Conservation (phyloP, 2,329 filamentous ascomycete species). For the Fusarium temperatum region DNA sequence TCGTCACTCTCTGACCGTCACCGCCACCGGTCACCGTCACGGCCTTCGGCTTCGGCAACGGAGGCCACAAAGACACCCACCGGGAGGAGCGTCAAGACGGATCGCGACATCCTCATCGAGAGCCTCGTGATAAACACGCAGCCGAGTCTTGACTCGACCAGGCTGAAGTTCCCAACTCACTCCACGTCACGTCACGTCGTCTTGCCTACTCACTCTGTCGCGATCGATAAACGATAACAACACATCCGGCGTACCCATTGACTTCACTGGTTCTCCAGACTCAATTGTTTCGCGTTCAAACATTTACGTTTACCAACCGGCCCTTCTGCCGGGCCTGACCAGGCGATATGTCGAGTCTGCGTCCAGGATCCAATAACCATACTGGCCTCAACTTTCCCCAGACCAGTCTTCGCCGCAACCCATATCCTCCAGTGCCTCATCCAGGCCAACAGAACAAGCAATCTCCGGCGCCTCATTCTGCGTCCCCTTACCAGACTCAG, state of each 20-base stretch:
- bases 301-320: constrained; percentile 27
- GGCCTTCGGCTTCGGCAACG: constrained; percentile 34
- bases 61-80: constrained; percentile 21
- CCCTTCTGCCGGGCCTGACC: constrained; percentile 34
- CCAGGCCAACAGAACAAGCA: constrained; percentile 63
- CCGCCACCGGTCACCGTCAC: constrained; percentile 34
- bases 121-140: constrained; percentile 22
- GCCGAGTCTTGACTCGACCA: not conserved
- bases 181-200: constrained; percentile 34
- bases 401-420: constrained; percentile 58
- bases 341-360: constrained; percentile 58
- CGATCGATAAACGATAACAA: constrained; percentile 24
- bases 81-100: constrained; percentile 20
- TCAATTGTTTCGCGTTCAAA: constrained; percentile 17
- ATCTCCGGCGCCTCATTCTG: constrained; percentile 63
- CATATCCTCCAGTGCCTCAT: constrained; percentile 56
- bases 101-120: constrained; percentile 24
- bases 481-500: constrained; percentile 64
- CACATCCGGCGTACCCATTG: constrained; percentile 13
- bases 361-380: constrained; percentile 62
- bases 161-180: constrained; percentile 8
- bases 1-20: constrained; percentile 29
- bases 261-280: not conserved
- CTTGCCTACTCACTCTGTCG: constrained; percentile 16
- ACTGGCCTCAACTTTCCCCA: constrained; percentile 63